Conservation (phyloP, 1,284 basidiomycete genomes). For the Sanghuangporus weigelae region DNA sequence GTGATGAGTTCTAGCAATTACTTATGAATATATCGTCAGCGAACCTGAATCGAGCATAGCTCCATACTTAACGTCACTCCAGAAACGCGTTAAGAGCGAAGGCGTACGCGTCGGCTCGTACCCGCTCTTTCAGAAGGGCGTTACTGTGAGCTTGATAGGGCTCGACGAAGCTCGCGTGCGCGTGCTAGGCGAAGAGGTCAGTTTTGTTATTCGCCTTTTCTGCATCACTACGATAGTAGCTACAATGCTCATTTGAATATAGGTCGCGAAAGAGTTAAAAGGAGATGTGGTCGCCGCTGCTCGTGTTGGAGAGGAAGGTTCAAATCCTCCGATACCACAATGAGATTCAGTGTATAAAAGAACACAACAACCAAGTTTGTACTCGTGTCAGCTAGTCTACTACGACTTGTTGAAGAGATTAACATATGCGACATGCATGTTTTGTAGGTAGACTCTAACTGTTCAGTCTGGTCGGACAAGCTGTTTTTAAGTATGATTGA, state of each 20-base stretch:
- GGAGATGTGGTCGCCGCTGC: constrained; percentile 13
- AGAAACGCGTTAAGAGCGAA: constrained; percentile 67
- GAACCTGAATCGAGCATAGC: constrained; percentile 86
- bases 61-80: constrained; percentile 79
- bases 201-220: not conserved
- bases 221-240: not conserved
- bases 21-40: constrained; percentile 24
- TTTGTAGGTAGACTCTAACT: too few species aligned
- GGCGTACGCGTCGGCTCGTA: constrained; percentile 85
- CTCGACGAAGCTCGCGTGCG: constrained; percentile 48
- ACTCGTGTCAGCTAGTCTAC: too few species aligned
- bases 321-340: not conserved
- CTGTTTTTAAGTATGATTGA: too few species aligned
- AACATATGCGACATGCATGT: too few species aligned
- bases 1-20: not conserved
- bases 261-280: constrained; percentile 14
- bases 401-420: too few species aligned
- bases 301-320: constrained; percentile 8
- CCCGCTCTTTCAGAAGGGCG: constrained; percentile 59
- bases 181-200: constrained; percentile 63
- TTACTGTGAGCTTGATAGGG: constrained; percentile 67
- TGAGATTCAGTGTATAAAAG: not conserved
- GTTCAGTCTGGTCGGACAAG: too few species aligned
- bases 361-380: too few species aligned
- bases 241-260: not conserved